Evolutionary conservation across 306 rosid species (phyloP).

Genomic region (Glycine soja): DNA sequence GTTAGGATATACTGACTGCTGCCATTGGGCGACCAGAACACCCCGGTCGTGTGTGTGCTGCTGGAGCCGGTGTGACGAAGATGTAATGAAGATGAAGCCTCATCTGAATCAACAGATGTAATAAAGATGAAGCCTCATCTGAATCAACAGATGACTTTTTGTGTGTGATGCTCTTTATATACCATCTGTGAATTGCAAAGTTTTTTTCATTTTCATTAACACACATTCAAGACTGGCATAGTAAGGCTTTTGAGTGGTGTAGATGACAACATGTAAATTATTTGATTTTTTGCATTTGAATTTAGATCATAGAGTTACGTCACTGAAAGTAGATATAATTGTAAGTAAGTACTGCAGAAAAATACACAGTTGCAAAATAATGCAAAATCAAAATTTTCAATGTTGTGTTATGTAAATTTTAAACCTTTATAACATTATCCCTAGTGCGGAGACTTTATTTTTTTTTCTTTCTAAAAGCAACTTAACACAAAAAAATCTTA

Average conservation of each 20-base stretch:
- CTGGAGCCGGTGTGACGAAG: too few species aligned
- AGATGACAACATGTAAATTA: neutral
- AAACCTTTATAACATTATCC: neutral
- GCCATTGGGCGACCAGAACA: too few species aligned
- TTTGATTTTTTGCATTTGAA: constrained; percentile 17
- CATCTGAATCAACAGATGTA: constrained; percentile 5
- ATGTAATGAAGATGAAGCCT: too few species aligned
- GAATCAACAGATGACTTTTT: constrained; percentile 50
- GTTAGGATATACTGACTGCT: too few species aligned
- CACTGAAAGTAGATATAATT: constrained; percentile 25
- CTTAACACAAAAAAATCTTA: neutral
- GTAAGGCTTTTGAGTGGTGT: constrained; percentile 15
- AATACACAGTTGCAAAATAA: constrained; percentile 13
- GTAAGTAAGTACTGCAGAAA: constrained; percentile 20
- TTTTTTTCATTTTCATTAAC: constrained; percentile 26
- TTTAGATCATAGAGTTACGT: neutral
- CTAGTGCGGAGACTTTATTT: neutral
- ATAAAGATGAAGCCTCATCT: constrained; percentile 41
- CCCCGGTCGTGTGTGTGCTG: too few species aligned
- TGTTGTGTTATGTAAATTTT: neutral
- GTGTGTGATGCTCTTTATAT: constrained; percentile 16
- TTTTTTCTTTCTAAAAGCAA: constrained; percentile 5
- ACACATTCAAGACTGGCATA: neutral
- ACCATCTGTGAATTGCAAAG: constrained; percentile 21
- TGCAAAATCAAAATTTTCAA: constrained; percentile 14